phyloP scores from a whole-genome alignment of 495 filamentous ascomycete genomes.

The Astrothelium subdiscretum region DNA sequence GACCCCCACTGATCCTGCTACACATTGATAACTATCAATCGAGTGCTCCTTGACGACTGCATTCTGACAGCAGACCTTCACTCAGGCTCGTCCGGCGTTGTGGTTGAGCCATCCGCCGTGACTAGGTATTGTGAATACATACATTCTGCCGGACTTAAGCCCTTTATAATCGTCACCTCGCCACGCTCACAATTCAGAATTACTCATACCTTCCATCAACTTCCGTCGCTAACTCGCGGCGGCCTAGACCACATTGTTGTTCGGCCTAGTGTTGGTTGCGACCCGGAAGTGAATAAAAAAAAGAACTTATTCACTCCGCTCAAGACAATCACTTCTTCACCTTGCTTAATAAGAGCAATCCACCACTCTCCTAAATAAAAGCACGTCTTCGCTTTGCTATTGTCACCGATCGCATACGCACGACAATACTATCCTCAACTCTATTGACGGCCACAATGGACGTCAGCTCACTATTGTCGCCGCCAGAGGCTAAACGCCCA shows the following conservation, averaged over 20 bases:
- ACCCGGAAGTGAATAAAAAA: no score
- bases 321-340: no score
- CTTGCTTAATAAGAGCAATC: no score
- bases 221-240: neutral
- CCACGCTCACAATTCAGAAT: neutral
- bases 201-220: neutral
- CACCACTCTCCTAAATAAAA: no score
- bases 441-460: neutral
- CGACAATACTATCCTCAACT: no score
- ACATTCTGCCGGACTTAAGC: neutral
- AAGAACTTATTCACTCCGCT: neutral
- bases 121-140: neutral
- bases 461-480: constrained; percentile 2
- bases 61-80: neutral
- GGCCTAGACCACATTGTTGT: neutral
- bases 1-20: neutral
- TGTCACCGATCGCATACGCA: no score
- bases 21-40: neutral
- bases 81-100: neutral
- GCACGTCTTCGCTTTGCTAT: no score
- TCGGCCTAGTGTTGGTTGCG: neutral
- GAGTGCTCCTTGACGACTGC: neutral
- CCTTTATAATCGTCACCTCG: neutral
- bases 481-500: constrained; percentile 1
- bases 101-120: neutral